Evolutionary conservation across 129 eudicot genomes (phyloP).

Genomic region (Pulicaria dysenterica): DNA sequence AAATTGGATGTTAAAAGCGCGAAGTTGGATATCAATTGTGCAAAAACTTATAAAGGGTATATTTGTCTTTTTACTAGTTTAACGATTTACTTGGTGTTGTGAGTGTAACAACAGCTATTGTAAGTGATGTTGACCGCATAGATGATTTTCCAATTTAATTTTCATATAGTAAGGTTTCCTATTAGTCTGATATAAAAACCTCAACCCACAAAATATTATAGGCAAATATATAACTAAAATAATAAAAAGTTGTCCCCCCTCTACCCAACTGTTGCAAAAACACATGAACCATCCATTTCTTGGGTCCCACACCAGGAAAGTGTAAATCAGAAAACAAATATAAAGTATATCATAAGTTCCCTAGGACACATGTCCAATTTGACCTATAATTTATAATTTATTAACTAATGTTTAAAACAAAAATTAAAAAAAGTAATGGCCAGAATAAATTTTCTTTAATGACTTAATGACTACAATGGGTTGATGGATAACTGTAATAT

Average conservation of each 20-base stretch:
- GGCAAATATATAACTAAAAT: constrained; percentile 3
- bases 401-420: background rate
- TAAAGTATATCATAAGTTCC: constrained; percentile 8
- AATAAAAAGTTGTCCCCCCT: constrained; percentile 15
- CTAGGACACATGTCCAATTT: constrained; percentile 1
- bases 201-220: constrained; percentile 4
- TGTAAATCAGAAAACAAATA: constrained; percentile 1
- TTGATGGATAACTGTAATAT: background rate
- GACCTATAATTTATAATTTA: background rate
- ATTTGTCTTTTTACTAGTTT: too few species aligned
- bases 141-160: background rate
- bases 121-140: too few species aligned
- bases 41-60: background rate
- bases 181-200: background rate
- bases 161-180: background rate
- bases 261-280: constrained; percentile 17
- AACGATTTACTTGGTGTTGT: too few species aligned
- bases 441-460: background rate
- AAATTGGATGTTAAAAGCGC: constrained; percentile 6
- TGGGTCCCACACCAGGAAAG: constrained; percentile 29
- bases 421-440: background rate
- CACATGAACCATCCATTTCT: constrained; percentile 21
- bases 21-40: background rate
- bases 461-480: background rate
- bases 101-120: too few species aligned